phyloP scores from a whole-genome alignment of 306 rosid species.

The Mimosa bimucronata region DNA sequence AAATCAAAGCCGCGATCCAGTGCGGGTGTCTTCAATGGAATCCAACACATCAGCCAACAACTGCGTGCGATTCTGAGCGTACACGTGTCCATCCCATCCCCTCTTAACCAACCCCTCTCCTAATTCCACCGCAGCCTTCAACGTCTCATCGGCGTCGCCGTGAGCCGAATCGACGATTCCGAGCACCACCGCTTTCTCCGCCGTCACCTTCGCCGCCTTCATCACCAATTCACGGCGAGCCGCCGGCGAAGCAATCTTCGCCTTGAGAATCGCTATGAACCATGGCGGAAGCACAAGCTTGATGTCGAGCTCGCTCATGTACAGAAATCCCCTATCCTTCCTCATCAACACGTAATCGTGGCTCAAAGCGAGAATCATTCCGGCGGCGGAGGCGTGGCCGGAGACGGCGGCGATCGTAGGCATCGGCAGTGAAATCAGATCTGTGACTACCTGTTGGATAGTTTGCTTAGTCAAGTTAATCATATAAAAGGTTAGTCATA shows the following conservation, averaged over 20 bases:
- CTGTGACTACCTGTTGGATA: slow-evolving; percentile 35
- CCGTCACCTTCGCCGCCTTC: slow-evolving; percentile 67
- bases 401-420: slow-evolving; percentile 82
- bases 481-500: too few relatives aligned
- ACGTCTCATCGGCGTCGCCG: slow-evolving; percentile 55
- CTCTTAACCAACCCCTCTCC: slow-evolving; percentile 49
- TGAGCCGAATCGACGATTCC: slow-evolving; percentile 72
- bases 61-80: slow-evolving; percentile 59
- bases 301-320: slow-evolving; percentile 91
- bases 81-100: slow-evolving; percentile 78
- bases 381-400: slow-evolving; percentile 88
- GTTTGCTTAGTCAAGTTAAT: too few relatives aligned
- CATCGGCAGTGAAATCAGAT: slow-evolving; percentile 69
- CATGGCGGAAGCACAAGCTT: slow-evolving; percentile 54
- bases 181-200: slow-evolving; percentile 54
- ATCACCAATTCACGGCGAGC: slow-evolving; percentile 59
- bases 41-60: slow-evolving; percentile 45
- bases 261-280: slow-evolving; percentile 53
- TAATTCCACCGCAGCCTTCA: slow-evolving; percentile 53
- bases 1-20: slow-evolving; percentile 45
- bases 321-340: slow-evolving; percentile 72
- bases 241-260: slow-evolving; percentile 55
- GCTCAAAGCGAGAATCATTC: slow-evolving; percentile 62
- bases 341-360: slow-evolving; percentile 81
- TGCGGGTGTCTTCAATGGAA: slow-evolving; percentile 26